These are phyloP conservation scores for Lanzia echinophila DNA, from an alignment of 2,329 filamentous ascomycete species.

Conservation along the genomic window DNA sequence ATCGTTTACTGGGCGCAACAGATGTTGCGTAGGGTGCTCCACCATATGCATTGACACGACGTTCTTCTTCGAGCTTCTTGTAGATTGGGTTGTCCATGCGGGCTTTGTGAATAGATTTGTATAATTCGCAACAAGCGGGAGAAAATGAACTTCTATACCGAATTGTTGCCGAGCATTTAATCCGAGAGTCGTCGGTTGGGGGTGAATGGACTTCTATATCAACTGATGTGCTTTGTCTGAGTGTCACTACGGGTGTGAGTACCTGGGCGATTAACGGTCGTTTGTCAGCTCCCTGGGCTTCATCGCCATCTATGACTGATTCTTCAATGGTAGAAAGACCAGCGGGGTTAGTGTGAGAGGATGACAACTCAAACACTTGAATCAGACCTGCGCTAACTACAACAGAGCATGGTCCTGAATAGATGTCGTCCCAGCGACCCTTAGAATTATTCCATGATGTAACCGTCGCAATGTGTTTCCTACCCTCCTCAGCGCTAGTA, in stretches of 20 bases:
- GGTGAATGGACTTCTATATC: conserved; percentile 93
- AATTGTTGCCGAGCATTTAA: conserved; percentile 58
- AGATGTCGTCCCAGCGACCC: conserved; percentile 54
- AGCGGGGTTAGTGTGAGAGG: conserved; percentile 23
- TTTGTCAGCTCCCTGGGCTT: conserved; percentile 24
- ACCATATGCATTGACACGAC: conserved; percentile 65
- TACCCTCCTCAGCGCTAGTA: conserved; percentile 36
- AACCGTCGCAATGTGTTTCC: conserved; percentile 45
- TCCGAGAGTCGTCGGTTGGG: conserved; percentile 63
- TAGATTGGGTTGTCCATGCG: conserved; percentile 91
- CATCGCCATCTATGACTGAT: conserved; percentile 1
- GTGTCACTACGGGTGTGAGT: conserved; percentile 82
- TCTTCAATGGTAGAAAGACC: conserved; percentile 7
- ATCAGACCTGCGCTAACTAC: conserved; percentile 52
- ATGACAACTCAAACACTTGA: conserved; percentile 44
- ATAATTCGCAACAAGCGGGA: conserved; percentile 74
- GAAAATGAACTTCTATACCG: conserved; percentile 74
- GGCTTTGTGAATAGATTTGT: conserved; percentile 78
- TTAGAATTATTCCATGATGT: conserved; percentile 56
- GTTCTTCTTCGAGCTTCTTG: conserved; percentile 60
- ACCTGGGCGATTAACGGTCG: conserved; percentile 63
- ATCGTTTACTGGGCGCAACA: conserved; percentile 37
- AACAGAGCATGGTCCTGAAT: conserved; percentile 46
- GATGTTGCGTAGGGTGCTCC: conserved; percentile 38
- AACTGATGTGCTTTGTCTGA: conserved; percentile 83